phyloP scores from a whole-genome alignment of 768 basidiomycete genomes.

The Termitomyces eurrhizus region DNA sequence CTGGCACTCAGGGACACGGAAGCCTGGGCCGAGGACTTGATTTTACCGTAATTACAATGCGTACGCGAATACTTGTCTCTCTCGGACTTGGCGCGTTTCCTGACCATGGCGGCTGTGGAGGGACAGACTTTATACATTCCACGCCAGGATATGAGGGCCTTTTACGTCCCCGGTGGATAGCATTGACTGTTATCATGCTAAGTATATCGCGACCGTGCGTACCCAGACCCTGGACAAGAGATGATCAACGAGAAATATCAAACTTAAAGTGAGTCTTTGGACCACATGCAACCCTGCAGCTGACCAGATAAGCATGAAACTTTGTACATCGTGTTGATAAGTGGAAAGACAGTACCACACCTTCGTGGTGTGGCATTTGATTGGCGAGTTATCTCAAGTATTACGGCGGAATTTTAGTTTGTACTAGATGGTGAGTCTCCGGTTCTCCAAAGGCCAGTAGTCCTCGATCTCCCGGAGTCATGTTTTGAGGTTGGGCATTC shows the following conservation, averaged over 20 bases:
- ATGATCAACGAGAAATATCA: conserved; percentile 38
- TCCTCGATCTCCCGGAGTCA: conserved; percentile 49
- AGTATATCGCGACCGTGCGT: conserved; percentile 51
- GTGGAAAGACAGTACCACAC: conserved; percentile 49
- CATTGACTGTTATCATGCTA: conserved; percentile 64
- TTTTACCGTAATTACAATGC: not conserved
- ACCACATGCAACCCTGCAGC: not conserved
- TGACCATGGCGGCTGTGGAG: conserved; percentile 23
- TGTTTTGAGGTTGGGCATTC: conserved; percentile 24
- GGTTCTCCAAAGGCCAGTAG: conserved; percentile 49
- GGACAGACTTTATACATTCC: conserved; percentile 78
- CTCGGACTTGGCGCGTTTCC: not conserved
- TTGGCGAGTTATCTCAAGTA: conserved; percentile 11
- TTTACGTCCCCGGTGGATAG: conserved; percentile 72
- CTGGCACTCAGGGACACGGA: conserved; percentile 35
- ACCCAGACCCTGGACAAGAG: conserved; percentile 55
- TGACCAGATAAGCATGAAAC: conserved; percentile 36
- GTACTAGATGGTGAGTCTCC: too few species aligned
- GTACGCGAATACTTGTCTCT: not conserved
- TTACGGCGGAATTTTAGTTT: conserved; percentile 22
- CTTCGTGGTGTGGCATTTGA: conserved; percentile 55
- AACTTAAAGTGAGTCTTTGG: too few species aligned
- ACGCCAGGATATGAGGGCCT: conserved; percentile 62
- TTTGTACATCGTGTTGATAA: conserved; percentile 21
- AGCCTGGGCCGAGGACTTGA: not conserved